Base-by-base conservation (phyloP, 345 rosid genomes). In the Gossypium rotundifolium region DNA sequence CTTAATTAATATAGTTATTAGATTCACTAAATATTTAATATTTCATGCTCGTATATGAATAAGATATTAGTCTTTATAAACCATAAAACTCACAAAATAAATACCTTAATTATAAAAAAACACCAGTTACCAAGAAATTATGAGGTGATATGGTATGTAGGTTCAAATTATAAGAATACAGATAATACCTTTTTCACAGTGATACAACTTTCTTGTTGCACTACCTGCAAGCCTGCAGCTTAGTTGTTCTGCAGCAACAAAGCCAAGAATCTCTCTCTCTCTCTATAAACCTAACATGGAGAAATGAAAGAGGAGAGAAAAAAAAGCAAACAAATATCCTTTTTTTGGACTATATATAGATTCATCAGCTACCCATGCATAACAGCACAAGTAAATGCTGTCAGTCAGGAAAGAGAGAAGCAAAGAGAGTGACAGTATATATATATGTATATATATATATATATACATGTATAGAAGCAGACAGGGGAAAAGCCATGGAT, bases 101-200 rank as follows among this genome's bases (percentile, higher is more conserved):
- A 33, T 33, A 33, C 7, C 7, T 33, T 33, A 33, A 33, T 33
- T 33, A 4, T 33, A 33, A 33, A 33, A 33, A 33, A 33, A 33
- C 61, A 55, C 46, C 55, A 45, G 78, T 75, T 48, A 75, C 66
- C 70, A 60, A 77, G 44, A 80, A 73, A 23, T 10, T 49, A 53
- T 23, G 51, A 70, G 55, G 18, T 42, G 38, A 20, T 29, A 57
- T 71, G 53, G 10, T 72, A 22, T 59, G 48, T 54, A 29, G 29
- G 23, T 74, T 38, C 48, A 78, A 75, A 59, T 65, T 10, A 0
- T 23, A 81, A 76, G 79, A 83, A 84, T 79, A 83, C 85, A 84
- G 84, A 76, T 73, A 54, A 82, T 74, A 83, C 83, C 85, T 89
- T 85, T 59, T 89, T 80, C 72, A 55, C 83, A 76, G 72, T 79